A percentile compares a stretch with the other conserved stretches of the same genome.
These are phyloP conservation scores for Elaphomyces granulatus DNA, from an alignment of 495 filamentous ascomycete species.

Conservation along the genomic window DNA sequence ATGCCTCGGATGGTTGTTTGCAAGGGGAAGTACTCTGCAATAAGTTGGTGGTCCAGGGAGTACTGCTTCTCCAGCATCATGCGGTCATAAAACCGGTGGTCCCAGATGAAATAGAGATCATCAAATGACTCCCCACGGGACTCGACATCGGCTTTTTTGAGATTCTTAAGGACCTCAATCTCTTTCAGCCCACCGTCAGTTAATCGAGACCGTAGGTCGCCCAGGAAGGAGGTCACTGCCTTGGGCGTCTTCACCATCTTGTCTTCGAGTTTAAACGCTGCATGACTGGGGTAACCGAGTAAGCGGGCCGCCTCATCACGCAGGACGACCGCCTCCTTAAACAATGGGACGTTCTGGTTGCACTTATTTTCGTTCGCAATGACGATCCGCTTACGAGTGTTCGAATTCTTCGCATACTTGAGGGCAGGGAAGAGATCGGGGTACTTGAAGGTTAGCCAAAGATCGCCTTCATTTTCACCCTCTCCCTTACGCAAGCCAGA, in stretches of 20 bases:
- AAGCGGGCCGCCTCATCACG: conserved; percentile 88
- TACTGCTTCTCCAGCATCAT: conserved; percentile 88
- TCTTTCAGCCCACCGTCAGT: conserved; percentile 67
- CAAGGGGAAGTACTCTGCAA: conserved; percentile 91
- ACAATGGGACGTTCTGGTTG: conserved; percentile 73
- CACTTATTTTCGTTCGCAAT: conserved; percentile 65
- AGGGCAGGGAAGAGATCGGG: conserved; percentile 52
- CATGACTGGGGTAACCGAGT: conserved; percentile 84
- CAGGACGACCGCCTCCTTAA: conserved; percentile 73
- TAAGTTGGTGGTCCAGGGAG: conserved; percentile 71
- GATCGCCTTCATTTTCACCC: conserved; percentile 50
- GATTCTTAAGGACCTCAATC: conserved; percentile 48
- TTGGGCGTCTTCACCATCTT: conserved; percentile 95
- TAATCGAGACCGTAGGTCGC: conserved; percentile 60
- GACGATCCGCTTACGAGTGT: conserved; percentile 42
- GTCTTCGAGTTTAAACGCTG: conserved; percentile 79
- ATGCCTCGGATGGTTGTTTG: conserved; percentile 73
- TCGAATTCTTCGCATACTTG: conserved; percentile 45
- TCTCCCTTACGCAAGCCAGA: conserved; percentile 55
- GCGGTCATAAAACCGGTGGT: conserved; percentile 73
- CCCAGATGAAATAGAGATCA: conserved; percentile 83
- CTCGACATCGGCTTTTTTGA: conserved; percentile 69
- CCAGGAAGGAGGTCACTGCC: conserved; percentile 73
- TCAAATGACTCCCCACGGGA: conserved; percentile 43
- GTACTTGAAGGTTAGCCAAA: conserved; percentile 55